These are phyloP conservation scores for Aspergillus floridensis DNA, from an alignment of 2,329 filamentous ascomycete genomes.

Conservation along the genomic window DNA sequence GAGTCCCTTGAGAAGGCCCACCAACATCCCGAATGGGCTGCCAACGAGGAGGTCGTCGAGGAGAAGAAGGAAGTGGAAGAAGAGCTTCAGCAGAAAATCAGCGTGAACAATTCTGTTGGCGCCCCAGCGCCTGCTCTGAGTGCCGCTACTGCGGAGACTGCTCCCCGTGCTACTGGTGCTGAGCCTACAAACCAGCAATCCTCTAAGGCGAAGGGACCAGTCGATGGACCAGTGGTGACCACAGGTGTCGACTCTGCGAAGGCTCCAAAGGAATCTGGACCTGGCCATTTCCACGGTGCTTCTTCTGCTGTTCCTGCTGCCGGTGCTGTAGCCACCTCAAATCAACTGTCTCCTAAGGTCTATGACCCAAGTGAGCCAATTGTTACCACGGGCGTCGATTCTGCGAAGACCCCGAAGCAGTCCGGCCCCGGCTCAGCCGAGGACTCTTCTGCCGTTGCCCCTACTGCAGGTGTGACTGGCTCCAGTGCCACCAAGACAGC, in stretches of 20 bases:
- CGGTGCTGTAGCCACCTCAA: not conserved
- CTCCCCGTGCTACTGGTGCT: constrained; percentile 29
- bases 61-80: constrained; percentile 74
- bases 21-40: constrained; percentile 67
- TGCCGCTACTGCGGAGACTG: constrained; percentile 38
- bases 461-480: constrained; percentile 9
- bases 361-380: not conserved
- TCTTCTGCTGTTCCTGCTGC: not conserved
- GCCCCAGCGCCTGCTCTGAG: constrained; percentile 41
- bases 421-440: constrained; percentile 31
- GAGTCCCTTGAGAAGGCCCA: constrained; percentile 52
- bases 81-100: constrained; percentile 62
- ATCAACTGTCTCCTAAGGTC: not conserved
- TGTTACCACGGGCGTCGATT: not conserved
- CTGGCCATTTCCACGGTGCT: not conserved
- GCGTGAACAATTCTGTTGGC: constrained; percentile 35
- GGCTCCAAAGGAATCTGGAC: constrained; percentile 19
- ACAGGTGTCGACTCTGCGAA: constrained; percentile 22
- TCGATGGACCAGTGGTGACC: constrained; percentile 8
- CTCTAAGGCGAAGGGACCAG: constrained; percentile 15
- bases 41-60: constrained; percentile 64
- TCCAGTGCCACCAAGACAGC: constrained; percentile 18
- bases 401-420: not conserved
- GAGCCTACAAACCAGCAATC: constrained; percentile 20
- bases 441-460: constrained; percentile 32